Evolutionary conservation across 2,329 filamentous ascomycete species (phyloP).

Genomic region (Sporothrix inflata): DNA sequence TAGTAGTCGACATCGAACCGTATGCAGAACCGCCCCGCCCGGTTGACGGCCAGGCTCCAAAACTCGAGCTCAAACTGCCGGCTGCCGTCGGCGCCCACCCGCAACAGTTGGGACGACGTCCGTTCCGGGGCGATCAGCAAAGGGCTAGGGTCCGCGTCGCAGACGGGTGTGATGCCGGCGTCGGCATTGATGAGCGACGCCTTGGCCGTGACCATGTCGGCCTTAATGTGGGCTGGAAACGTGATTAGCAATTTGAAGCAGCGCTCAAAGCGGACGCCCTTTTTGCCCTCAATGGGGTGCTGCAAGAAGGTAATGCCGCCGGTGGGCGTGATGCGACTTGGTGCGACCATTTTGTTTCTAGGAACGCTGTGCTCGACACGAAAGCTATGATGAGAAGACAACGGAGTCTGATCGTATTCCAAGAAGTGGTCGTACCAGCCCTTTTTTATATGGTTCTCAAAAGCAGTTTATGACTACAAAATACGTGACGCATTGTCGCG

Average conservation of each 20-base stretch:
- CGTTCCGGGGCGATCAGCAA: background rate
- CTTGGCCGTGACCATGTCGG: slow-evolving; percentile 18
- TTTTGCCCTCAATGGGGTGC: slow-evolving; percentile 2
- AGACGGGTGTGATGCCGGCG: background rate
- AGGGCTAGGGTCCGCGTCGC: background rate
- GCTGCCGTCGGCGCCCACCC: background rate
- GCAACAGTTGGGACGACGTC: background rate
- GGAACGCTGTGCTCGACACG: background rate
- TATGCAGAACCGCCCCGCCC: background rate
- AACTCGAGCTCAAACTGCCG: slow-evolving; percentile 18
- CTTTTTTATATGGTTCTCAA: no score
- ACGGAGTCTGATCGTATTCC: no score
- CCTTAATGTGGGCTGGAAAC: slow-evolving; percentile 3
- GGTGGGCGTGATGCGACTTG: background rate
- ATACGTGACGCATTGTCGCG: no score
- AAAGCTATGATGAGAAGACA: no score
- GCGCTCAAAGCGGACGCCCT: background rate
- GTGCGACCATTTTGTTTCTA: background rate
- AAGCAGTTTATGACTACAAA: no score
- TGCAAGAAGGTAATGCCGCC: background rate
- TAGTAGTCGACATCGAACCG: slow-evolving; percentile 10
- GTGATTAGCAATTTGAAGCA: background rate
- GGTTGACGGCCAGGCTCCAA: slow-evolving; percentile 5
- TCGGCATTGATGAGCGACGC: background rate
- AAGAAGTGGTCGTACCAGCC: no score